Conservation (phyloP, 148 eudicot species). For the Chenopodium suecicum region DNA sequence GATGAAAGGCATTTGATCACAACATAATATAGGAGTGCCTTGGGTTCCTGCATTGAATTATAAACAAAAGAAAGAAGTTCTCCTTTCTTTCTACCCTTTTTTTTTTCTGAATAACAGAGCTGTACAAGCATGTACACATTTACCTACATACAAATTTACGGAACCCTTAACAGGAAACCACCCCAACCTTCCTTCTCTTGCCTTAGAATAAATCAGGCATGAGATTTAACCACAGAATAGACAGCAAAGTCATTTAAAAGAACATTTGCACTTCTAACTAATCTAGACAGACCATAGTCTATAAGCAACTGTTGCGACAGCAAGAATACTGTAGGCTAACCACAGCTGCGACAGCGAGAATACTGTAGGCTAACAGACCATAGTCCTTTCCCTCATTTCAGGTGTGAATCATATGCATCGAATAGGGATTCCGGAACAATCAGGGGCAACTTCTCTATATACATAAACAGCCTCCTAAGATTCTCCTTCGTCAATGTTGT, state of each 20-base stretch:
- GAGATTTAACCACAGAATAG: constrained; percentile 29
- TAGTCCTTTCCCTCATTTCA: constrained; percentile 35
- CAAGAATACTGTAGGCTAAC: not conserved
- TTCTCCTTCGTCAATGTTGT: constrained; percentile 64
- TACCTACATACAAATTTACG: constrained; percentile 36
- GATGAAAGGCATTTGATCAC: not conserved
- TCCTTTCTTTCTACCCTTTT: not conserved
- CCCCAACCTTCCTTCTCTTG: constrained; percentile 30
- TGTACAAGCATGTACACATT: constrained; percentile 62
- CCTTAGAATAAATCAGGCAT: constrained; percentile 33
- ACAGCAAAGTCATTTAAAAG: constrained; percentile 19
- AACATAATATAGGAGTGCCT: not conserved
- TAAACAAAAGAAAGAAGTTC: constrained; percentile 1
- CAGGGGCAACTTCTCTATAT: constrained; percentile 84
- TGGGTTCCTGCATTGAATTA: not conserved
- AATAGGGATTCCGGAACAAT: constrained; percentile 72
- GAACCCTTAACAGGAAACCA: constrained; percentile 22
- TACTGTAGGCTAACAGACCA: not conserved
- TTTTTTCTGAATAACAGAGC: constrained; percentile 29
- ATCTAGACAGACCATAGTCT: constrained; percentile 12
- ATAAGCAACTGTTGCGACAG: constrained; percentile 1
- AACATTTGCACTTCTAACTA: constrained; percentile 35
- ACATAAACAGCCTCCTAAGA: constrained; percentile 83
- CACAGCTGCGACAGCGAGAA: not conserved
- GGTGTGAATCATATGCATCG: constrained; percentile 76